Evolutionary conservation across 2,329 filamentous ascomycete genomes (phyloP), one percentile per base, ranked within the genome.

Genomic region (Cordyceps cicadae): DNA sequence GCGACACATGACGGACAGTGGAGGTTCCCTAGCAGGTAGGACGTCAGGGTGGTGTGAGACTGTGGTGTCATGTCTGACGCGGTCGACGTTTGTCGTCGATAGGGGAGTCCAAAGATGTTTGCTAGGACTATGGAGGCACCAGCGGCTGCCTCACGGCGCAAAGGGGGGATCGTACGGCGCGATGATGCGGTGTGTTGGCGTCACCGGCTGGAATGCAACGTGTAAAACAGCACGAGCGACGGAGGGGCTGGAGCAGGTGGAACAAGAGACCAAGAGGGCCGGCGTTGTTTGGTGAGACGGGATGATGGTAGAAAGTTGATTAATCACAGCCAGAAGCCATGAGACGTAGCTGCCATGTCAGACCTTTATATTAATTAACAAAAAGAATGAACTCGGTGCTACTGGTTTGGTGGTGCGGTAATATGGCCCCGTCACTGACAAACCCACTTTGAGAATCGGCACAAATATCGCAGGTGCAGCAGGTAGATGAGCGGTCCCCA

Each of bases 1-100:
- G 82, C 81, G 54, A 90, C 84, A 71, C 88, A 92, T 63, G 87
- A 88, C 15, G 87, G 85, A 74, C 88, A 91, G 73, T 92, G 88
- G n/a, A 92, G 79, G 71, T 92, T 91, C 63, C 81, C 83, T 66
- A 92, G 77, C 63, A 90, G 79, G 68, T 87, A 84, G 39, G 83
- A 86, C 2, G 83, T 87, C 14, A 79, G 81, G 62, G 77, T 71
- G 62, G 71, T 67, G 60, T 68, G 66, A 15, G 66, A 59, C 49
- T 69, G 61, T 26, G 68, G 56, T 67, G 24, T 49, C 46, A 74
- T 74, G 64, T 53, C 37, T 50, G 56, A 61, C 12, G 17, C 26
- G n/a, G 32, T 41, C 48, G 34, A 34, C 29, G 55, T 59, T 39
- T 59, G 59, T 34, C 39, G 46, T 46, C 7, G 43, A 46, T 3